Base-by-base conservation (phyloP, 2,329 filamentous ascomycete genomes). In the Botryotinia globosa region DNA sequence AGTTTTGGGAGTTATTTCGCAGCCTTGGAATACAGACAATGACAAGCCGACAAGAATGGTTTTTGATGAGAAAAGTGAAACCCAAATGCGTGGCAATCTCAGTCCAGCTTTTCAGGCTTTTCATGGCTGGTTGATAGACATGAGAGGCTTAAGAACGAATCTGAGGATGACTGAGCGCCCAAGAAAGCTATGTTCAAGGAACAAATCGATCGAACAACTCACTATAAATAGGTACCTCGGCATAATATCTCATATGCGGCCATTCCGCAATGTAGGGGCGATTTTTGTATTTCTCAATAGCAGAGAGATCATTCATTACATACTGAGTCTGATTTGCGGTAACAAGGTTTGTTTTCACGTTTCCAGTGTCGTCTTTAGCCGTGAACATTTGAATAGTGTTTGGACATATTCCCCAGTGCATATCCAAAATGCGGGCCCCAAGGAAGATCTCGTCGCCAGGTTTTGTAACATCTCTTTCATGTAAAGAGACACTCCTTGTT, bases 161-260 rank as follows among this genome's bases (percentile, higher is more conserved):
- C 9, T 29, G 4, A 56, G 18, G 20, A 42, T 22, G 3, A 25
- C 34, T 20, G 25, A 29, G n/a, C 16, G 14, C 6, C 5, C 25
- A 54, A 29, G 25, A 14, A 29, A 54, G 51, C 39, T 3, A 18
- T 37, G 9, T 14, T 6, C n/a, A 14, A 34, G 39, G 22, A 37
- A 22, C 37, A 45, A 56, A 51, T n/a, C 5, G 18, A 29, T n/a
- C 7, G 37, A 8, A 14, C 10, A 20, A 48, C 70, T 68, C 32
- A 44, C 74, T 77, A 2, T 68, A 73, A 14, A 80, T 77, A 16
- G 78, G 78, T 22, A 77, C 74, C 32, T 77, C 77, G 22, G 77
- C 78, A 62, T 79, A 80, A 56, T 77, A 80, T 37, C 72, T 74
- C 69, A 77, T 74, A 37, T 73, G 74, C 32, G 78, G 77, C 68